Conservation (phyloP, 2,329 filamentous ascomycete species). For the Penicillium sp. region DNA sequence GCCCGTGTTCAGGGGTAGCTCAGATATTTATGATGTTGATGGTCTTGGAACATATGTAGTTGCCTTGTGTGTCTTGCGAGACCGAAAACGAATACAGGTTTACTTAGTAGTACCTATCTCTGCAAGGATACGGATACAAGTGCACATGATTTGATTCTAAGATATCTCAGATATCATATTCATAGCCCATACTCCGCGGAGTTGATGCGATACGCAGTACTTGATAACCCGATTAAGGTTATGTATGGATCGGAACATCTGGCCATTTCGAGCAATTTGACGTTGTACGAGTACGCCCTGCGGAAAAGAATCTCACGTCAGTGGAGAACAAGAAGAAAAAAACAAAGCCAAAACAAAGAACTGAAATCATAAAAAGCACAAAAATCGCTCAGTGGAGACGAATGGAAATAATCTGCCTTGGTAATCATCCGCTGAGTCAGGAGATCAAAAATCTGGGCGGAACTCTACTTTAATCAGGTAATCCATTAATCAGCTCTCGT, state of each 20-base stretch:
- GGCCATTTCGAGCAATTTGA: constrained; percentile 19
- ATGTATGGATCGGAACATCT: constrained; percentile 1
- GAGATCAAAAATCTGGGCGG: constrained; percentile 4
- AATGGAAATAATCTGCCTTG: too few species aligned
- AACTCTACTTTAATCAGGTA: not conserved
- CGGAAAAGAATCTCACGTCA: constrained; percentile 10
- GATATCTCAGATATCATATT: too few species aligned
- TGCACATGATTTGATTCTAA: too few species aligned
- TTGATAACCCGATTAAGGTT: not conserved
- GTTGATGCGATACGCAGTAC: too few species aligned
- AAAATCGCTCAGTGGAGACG: constrained; percentile 10
- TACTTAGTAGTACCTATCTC: too few species aligned
- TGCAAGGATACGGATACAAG: too few species aligned
- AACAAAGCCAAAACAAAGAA: not conserved
- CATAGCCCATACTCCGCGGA: too few species aligned
- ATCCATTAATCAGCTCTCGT: not conserved
- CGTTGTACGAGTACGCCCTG: too few species aligned
- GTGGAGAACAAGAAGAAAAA: constrained; percentile 1
- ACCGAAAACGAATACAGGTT: not conserved
- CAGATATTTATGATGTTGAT: not conserved
- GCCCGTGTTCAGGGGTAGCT: not conserved
- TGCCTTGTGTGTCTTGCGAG: not conserved
- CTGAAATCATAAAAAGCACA: not conserved
- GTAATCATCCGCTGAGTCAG: constrained; percentile 16
- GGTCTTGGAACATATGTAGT: too few species aligned